Conservation (phyloP, 176 grass and related monocot genomes). For the Musa schizocarpa region DNA sequence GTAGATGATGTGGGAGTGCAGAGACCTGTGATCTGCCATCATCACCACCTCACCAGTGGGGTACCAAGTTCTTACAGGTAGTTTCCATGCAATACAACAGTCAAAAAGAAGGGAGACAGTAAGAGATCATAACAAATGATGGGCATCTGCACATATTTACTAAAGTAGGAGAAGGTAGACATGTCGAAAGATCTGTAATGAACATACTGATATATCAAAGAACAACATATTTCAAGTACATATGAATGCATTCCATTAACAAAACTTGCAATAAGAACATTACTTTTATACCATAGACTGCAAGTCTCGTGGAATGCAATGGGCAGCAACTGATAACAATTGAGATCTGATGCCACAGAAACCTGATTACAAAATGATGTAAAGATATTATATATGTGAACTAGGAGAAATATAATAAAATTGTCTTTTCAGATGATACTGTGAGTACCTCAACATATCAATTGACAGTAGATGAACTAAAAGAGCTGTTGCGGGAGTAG, state of each 20-base stretch:
- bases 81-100: too few species aligned
- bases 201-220: too few species aligned
- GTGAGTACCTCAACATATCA: conserved; percentile 14
- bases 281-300: not conserved
- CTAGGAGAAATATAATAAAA: not conserved
- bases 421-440: not conserved
- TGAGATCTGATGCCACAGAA: not conserved
- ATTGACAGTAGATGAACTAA: conserved; percentile 27
- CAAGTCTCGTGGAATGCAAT: too few species aligned
- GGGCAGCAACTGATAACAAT: not conserved
- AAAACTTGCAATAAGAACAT: not conserved
- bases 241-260: not conserved
- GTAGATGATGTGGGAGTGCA: too few species aligned
- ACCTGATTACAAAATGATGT: not conserved
- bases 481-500: conserved; percentile 26
- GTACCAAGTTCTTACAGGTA: too few species aligned
- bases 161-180: too few species aligned
- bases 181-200: too few species aligned
- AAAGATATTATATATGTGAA: not conserved
- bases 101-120: too few species aligned
- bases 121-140: too few species aligned
- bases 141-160: too few species aligned
- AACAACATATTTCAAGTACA: not conserved
- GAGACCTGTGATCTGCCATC: too few species aligned
- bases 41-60: too few species aligned